Conservation (phyloP, 164 flowering plant species). For the Magnolia kwangsiensis region DNA sequence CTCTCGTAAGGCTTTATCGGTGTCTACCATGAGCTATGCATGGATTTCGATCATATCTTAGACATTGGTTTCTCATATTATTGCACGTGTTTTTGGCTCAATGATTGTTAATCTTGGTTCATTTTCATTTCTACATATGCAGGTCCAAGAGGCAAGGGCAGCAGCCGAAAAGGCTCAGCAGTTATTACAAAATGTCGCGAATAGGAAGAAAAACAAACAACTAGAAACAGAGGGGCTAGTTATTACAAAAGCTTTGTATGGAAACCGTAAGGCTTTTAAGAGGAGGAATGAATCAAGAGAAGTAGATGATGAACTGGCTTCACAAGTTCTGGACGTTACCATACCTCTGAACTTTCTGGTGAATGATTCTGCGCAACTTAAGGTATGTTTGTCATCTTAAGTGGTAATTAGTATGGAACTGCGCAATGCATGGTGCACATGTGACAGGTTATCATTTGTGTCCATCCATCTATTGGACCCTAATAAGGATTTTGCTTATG, state of each 20-base stretch:
- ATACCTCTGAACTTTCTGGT: conserved; percentile 83
- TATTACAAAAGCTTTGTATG: conserved; percentile 70
- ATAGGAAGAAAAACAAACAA: conserved; percentile 72
- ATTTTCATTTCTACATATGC: conserved; percentile 5
- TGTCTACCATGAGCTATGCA: not conserved
- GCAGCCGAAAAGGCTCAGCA: conserved; percentile 88
- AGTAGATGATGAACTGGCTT: conserved; percentile 33
- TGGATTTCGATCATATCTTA: not conserved
- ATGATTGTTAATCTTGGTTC: not conserved
- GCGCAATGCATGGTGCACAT: no score
- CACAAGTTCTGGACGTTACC: conserved; percentile 76
- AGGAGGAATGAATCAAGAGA: conserved; percentile 33
- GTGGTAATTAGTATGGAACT: no score
- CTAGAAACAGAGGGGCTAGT: conserved; percentile 67
- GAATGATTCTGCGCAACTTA: conserved; percentile 79
- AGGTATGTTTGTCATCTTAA: conserved; percentile 43
- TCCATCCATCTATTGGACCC: no score
- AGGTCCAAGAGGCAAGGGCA: conserved; percentile 75
- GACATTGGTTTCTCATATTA: not conserved
- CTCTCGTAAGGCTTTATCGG: not conserved
- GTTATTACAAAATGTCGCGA: conserved; percentile 70
- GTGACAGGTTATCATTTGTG: no score
- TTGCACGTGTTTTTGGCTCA: not conserved
- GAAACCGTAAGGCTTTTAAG: conserved; percentile 49
- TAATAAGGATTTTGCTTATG: no score